These are phyloP conservation scores for Dictyostelium brefeldianum DNA, from an alignment of 78 protist genomes.

Conservation along the genomic window DNA sequence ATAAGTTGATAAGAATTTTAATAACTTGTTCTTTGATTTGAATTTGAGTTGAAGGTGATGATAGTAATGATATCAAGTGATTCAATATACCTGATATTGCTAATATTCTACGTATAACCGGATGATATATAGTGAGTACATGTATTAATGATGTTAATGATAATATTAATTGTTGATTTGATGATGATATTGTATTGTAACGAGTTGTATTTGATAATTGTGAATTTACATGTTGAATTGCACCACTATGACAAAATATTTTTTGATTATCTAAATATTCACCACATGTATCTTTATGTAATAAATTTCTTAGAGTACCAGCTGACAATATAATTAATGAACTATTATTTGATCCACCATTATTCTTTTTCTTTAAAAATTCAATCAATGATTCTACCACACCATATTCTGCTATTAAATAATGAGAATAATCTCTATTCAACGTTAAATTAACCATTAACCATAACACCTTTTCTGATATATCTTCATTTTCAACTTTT, in stretches of 20 bases:
- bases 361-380: conserved; percentile 1
- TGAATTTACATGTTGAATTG: background rate
- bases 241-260: conserved; percentile 42
- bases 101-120: conserved; percentile 51
- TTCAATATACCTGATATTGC: conserved; percentile 50
- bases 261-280: conserved; percentile 73
- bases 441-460: conserved; percentile 57
- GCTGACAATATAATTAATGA: background rate
- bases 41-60: conserved; percentile 40
- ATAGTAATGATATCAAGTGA: conserved; percentile 30
- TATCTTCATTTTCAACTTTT: conserved; percentile 55
- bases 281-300: conserved; percentile 74
- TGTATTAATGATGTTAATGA: conserved; percentile 27
- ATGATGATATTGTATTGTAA: background rate
- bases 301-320: conserved; percentile 36
- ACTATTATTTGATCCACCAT: background rate
- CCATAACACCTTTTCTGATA: conserved; percentile 59
- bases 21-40: conserved; percentile 35
- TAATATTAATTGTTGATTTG: conserved; percentile 16
- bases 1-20: conserved; percentile 41
- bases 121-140: conserved; percentile 62
- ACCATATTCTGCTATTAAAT: conserved; percentile 30
- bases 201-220: background rate
- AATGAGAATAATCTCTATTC: conserved; percentile 24
- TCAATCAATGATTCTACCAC: conserved; percentile 30